A percentile compares a stretch with the other conserved stretches of the same genome.
Evolutionary conservation across 1,139 yeast species (phyloP).

Genomic region (Magnusiomyces fungicola): DNA sequence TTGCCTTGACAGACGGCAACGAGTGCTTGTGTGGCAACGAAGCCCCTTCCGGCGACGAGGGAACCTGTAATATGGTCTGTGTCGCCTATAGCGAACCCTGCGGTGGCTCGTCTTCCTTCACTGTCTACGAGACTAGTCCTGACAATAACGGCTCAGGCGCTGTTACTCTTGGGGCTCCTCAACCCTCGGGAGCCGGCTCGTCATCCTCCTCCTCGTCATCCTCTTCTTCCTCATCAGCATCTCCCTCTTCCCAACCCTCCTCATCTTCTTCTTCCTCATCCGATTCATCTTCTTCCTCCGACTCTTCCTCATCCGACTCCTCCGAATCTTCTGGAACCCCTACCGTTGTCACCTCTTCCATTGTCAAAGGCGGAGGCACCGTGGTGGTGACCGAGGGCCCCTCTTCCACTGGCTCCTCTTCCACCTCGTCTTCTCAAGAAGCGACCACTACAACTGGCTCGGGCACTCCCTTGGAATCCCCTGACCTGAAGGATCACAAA

Average conservation of each 20-base stretch:
- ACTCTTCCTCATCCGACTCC: conserved; percentile 6
- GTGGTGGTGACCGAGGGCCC: conserved; percentile 9
- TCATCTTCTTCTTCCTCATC: conserved; percentile 10
- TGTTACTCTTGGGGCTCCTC: conserved; percentile 6
- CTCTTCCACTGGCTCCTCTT: conserved; percentile 1
- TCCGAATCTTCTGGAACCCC: not conserved
- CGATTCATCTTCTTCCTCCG: conserved; percentile 8
- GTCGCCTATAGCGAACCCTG: conserved; percentile 14
- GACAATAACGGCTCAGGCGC: conserved; percentile 15
- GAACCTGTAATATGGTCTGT: conserved; percentile 43
- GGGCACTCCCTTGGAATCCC: too few relatives aligned
- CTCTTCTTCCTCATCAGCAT: conserved; percentile 12
- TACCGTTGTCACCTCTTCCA: not conserved
- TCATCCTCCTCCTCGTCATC: conserved; percentile 13
- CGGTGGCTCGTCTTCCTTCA: conserved; percentile 16
- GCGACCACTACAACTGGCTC: conserved; percentile 9
- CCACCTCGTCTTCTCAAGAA: conserved; percentile 9
- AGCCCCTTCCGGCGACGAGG: conserved; percentile 38
- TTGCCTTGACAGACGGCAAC: conserved; percentile 52
- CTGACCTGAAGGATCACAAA: not conserved
- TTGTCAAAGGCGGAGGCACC: conserved; percentile 7
- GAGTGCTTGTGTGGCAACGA: conserved; percentile 59
- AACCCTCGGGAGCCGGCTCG: conserved; percentile 3
- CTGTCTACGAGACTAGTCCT: conserved; percentile 16
- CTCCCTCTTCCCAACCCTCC: conserved; percentile 6